Evolutionary conservation across 2,329 filamentous ascomycete genomes (phyloP).

Genomic region (Fusarium drepaniforme): DNA sequence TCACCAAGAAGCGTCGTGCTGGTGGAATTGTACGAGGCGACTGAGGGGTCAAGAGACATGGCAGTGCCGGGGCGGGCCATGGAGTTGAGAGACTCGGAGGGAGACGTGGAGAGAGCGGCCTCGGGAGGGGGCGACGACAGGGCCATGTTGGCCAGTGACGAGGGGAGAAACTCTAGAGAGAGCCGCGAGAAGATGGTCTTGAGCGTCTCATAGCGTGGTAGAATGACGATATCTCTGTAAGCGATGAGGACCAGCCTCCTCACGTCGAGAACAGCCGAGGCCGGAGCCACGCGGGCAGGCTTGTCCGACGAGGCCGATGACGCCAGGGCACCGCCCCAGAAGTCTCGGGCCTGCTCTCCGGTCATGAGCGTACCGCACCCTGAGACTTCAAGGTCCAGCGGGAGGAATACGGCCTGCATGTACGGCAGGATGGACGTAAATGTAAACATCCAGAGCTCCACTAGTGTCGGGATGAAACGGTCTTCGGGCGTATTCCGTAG

Average conservation of each 20-base stretch:
- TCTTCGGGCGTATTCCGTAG: constrained; percentile 85
- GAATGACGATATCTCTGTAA: constrained; percentile 89
- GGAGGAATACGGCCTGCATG: constrained; percentile 94
- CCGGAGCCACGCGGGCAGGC: constrained; percentile 58
- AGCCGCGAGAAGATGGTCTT: constrained; percentile 92
- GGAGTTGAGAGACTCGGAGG: constrained; percentile 60
- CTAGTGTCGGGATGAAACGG: constrained; percentile 87
- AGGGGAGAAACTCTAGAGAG: constrained; percentile 81
- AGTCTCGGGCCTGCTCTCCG: constrained; percentile 83
- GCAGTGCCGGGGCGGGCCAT: constrained; percentile 77
- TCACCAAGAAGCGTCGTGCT: constrained; percentile 83
- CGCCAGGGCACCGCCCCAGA: constrained; percentile 82
- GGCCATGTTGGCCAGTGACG: constrained; percentile 63
- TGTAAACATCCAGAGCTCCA: constrained; percentile 94
- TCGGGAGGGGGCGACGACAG: constrained; percentile 66
- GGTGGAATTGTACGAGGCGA: constrained; percentile 85
- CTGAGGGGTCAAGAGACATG: constrained; percentile 78
- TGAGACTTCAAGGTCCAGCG: constrained; percentile 92
- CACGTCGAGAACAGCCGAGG: constrained; percentile 78
- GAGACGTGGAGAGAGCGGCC: constrained; percentile 64
- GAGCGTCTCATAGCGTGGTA: constrained; percentile 89
- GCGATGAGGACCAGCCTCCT: constrained; percentile 88
- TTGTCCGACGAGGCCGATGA: constrained; percentile 48
- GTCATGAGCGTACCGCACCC: constrained; percentile 85
- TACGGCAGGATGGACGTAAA: constrained; percentile 93